Evolutionary conservation across 2,329 filamentous ascomycete genomes (phyloP).

Genomic region (Talaromyces albobiverticillius): DNA sequence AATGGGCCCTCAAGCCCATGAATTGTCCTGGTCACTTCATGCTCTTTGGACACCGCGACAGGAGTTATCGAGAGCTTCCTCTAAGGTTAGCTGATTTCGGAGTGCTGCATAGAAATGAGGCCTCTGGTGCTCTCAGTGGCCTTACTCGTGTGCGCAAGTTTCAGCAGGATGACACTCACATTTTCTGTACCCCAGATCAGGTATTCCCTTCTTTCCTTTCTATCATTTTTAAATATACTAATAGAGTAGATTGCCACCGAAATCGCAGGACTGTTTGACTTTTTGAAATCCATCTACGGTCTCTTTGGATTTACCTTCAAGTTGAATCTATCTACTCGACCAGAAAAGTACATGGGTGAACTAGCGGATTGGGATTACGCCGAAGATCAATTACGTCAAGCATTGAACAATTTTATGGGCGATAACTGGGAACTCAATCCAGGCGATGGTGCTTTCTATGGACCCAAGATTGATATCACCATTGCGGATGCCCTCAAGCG

Average conservation of each 20-base stretch:
- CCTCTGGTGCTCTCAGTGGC: slow-evolving; percentile 85
- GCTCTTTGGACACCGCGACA: slow-evolving; percentile 77
- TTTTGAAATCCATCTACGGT: slow-evolving; percentile 75
- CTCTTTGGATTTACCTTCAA: slow-evolving; percentile 88
- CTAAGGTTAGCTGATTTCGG: slow-evolving; percentile 94
- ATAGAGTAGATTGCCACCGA: slow-evolving; percentile 68
- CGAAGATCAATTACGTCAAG: slow-evolving; percentile 74
- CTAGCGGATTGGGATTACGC: slow-evolving; percentile 85
- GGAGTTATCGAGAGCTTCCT: slow-evolving; percentile 86
- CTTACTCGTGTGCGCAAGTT: slow-evolving; percentile 91
- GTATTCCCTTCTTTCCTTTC: slow-evolving; percentile 25
- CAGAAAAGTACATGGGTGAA: slow-evolving; percentile 84
- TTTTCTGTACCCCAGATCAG: slow-evolving; percentile 86
- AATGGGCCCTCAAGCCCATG: slow-evolving; percentile 91
- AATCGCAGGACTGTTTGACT: slow-evolving; percentile 82
- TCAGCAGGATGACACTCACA: slow-evolving; percentile 94
- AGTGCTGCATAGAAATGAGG: slow-evolving; percentile 91
- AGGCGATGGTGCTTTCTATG: slow-evolving; percentile 96
- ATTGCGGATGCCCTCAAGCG: slow-evolving; percentile 83
- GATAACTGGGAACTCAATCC: slow-evolving; percentile 85
- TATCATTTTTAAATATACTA: too few relatives aligned
- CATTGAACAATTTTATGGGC: slow-evolving; percentile 73
- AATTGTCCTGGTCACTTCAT: slow-evolving; percentile 95
- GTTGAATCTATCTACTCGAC: slow-evolving; percentile 87
- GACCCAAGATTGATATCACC: slow-evolving; percentile 96